Evolutionary conservation across 257 asterid genomes (phyloP).

Genomic region (Capsicum pubescens): DNA sequence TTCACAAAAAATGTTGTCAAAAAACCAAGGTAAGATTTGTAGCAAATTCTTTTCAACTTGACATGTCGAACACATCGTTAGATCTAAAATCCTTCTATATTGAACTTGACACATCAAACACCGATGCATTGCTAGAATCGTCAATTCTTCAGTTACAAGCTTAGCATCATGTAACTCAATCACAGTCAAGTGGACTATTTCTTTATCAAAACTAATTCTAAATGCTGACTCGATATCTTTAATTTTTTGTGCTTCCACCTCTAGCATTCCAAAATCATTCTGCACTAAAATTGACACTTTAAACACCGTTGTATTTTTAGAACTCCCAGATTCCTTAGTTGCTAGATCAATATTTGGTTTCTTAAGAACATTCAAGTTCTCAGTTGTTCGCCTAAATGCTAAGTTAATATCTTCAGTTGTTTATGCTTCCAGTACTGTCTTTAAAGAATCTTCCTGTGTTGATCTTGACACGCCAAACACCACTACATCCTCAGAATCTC

Average conservation of each 20-base stretch:
- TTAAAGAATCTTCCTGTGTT: constrained; percentile 21
- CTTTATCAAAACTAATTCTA: constrained; percentile 11
- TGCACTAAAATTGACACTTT: not conserved
- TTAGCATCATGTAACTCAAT: constrained; percentile 29
- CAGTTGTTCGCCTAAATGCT: constrained; percentile 29
- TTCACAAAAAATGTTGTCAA: too few species aligned
- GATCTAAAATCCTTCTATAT: constrained; percentile 26
- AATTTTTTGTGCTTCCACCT: constrained; percentile 37
- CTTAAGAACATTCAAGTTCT: not conserved
- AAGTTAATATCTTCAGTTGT: constrained; percentile 31
- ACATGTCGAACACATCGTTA: too few species aligned
- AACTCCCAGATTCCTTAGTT: constrained; percentile 12
- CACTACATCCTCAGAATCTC: constrained; percentile 9
- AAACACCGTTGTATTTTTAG: not conserved
- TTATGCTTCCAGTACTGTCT: constrained; percentile 41
- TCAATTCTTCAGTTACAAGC: constrained; percentile 33
- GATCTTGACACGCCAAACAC: constrained; percentile 32
- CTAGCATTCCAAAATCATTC: constrained; percentile 15
- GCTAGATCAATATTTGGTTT: not conserved
- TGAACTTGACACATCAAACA: constrained; percentile 33
- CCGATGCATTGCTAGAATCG: constrained; percentile 12
- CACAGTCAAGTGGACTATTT: constrained; percentile 29
- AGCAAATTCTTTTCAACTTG: too few species aligned
- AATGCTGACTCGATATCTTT: constrained; percentile 27
- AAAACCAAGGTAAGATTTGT: too few species aligned